Evolutionary conservation across 2,329 filamentous ascomycete species (phyloP).

Genomic region (Pseudogymnoascus sp.): DNA sequence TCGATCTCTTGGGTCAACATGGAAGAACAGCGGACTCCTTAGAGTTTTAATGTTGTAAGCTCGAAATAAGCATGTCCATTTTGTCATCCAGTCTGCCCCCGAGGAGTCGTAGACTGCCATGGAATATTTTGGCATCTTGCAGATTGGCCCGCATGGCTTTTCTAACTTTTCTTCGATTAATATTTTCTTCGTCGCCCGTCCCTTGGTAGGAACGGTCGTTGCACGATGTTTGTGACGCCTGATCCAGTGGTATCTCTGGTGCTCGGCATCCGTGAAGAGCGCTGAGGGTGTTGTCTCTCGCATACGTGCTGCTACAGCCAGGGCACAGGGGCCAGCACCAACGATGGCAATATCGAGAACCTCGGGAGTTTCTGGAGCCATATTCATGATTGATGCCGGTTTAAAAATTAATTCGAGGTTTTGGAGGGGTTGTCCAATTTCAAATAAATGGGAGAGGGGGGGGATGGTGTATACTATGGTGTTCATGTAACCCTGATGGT

Average conservation of each 20-base stretch:
- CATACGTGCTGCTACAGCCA: constrained; percentile 65
- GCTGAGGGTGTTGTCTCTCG: constrained; percentile 67
- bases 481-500: not conserved
- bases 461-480: not conserved
- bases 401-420: constrained; percentile 25
- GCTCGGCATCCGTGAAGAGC: constrained; percentile 76
- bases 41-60: constrained; percentile 64
- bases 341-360: constrained; percentile 54
- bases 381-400: not conserved
- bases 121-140: constrained; percentile 19
- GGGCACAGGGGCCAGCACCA: constrained; percentile 66
- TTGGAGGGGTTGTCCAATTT: constrained; percentile 20
- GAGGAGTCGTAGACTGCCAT: constrained; percentile 62
- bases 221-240: not conserved
- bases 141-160: constrained; percentile 22
- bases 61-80: constrained; percentile 64
- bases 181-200: not conserved
- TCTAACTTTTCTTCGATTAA: constrained; percentile 36
- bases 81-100: constrained; percentile 56
- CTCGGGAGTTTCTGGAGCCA: constrained; percentile 2
- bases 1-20: constrained; percentile 67
- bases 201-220: not conserved
- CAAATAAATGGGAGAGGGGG: not conserved
- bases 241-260: constrained; percentile 74
- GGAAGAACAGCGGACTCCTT: constrained; percentile 76